These are phyloP conservation scores for Xanthoconium separans DNA, from an alignment of 1,284 basidiomycete genomes.

Conservation along the genomic window DNA sequence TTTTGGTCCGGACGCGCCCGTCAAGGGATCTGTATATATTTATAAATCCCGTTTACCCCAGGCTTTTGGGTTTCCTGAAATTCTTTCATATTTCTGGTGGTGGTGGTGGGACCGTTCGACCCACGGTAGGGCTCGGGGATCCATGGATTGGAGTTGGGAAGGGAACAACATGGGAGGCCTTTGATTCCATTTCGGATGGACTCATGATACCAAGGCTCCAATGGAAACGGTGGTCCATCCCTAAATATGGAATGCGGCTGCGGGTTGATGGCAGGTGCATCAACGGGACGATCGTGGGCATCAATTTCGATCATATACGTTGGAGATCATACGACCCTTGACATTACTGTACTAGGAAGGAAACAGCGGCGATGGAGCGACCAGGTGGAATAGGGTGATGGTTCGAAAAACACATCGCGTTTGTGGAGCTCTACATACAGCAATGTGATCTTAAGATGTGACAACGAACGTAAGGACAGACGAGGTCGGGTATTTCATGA, in stretches of 20 bases:
- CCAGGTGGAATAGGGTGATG: not conserved
- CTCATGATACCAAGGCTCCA: too few relatives aligned
- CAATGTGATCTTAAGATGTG: constrained; percentile 1
- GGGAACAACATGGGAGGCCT: too few relatives aligned
- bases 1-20: not conserved
- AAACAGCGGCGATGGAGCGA: constrained; percentile 1
- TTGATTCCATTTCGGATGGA: too few relatives aligned
- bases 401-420: not conserved
- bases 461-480: constrained; percentile 17
- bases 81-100: not conserved
- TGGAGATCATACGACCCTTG: not conserved
- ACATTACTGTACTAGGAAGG: not conserved
- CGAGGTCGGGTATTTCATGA: constrained; percentile 24
- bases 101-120: too few relatives aligned
- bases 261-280: not conserved
- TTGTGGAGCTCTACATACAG: not conserved
- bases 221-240: not conserved
- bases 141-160: not conserved
- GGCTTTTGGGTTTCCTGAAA: too few relatives aligned
- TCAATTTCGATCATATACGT: not conserved
- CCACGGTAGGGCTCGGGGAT: not conserved
- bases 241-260: not conserved
- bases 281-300: not conserved
- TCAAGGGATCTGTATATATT: too few relatives aligned
- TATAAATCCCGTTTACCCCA: too few relatives aligned